Base-by-base conservation (phyloP, 2,329 filamentous ascomycete genomes). In the Diaporthe batatas region DNA sequence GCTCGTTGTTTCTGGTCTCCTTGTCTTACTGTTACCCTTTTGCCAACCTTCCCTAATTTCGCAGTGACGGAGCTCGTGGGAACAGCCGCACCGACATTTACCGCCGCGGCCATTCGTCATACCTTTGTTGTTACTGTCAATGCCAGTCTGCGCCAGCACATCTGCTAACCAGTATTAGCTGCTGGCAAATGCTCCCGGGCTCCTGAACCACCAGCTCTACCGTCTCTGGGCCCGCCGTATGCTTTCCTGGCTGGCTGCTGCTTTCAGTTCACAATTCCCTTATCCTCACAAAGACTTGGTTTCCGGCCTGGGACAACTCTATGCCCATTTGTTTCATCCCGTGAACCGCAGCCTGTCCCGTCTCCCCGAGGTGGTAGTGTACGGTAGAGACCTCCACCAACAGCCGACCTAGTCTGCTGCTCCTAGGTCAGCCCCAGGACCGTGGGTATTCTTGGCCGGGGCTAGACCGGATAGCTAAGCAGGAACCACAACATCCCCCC, bases 361-460 rank as follows among this genome's bases (percentile, higher is more conserved):
- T 39, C 47, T 67, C 47, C 47, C 42, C 32, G 21, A 53, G 62
- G 62, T 67, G 42, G 21, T 34, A 53, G 36, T 53, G 44, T 53
- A 8, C 62, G 44, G 59, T 54, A n/a, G 34, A 57, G 47, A n/a
- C 12, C 49, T 23, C 23, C 42, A 36, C n/a, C 36, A 62, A 16
- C 55, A 42, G 55, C 55, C 51, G 55, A 53, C 47, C 62, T 39
- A 67, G 62, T 62, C 68, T 42, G 68, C 47, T 44, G 42, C 23
- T 57, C n/a, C 67, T 49, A 23, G 57, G 54, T 59, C 64, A 23
- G 16, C 54, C 42, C 71, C 62, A 53, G 62, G 57, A 16, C 47
- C 47, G 47, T 54, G 51, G 16, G 32, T 55, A 55, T 59, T 62
- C 55, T 70, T 70, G 55, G 68, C 68, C 55, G 68, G 68, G 68